Percentiles rank a stretch among this genome's conserved stretches.
Evolutionary conservation across 768 basidiomycete genomes (phyloP).

Genomic region (Cytidiella melzeri): DNA sequence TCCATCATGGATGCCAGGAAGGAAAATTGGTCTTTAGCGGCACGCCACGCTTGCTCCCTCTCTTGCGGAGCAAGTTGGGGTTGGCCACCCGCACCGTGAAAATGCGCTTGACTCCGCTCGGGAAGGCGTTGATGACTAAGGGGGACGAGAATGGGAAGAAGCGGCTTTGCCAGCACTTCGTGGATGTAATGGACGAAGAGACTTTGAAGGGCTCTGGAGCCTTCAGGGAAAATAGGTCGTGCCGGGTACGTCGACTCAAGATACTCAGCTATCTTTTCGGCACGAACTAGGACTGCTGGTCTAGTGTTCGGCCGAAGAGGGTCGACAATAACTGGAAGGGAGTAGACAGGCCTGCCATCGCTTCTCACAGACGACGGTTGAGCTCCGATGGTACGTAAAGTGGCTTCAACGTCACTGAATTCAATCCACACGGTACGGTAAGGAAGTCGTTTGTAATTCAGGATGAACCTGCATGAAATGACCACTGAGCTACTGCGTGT

Average conservation of each 20-base stretch:
- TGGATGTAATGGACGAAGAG: conserved; percentile 68
- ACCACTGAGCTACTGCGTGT: not conserved
- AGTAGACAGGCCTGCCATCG: conserved; percentile 59
- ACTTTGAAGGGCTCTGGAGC: conserved; percentile 59
- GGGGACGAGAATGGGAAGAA: conserved; percentile 67
- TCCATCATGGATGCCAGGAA: conserved; percentile 60
- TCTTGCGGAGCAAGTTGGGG: conserved; percentile 33
- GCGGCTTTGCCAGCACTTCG: conserved; percentile 57
- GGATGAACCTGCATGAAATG: conserved; percentile 46
- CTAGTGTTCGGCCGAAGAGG: conserved; percentile 37
- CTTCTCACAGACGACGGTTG: conserved; percentile 46
- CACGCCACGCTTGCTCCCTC: conserved; percentile 59
- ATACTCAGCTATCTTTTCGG: conserved; percentile 63
- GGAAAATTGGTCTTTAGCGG: conserved; percentile 61
- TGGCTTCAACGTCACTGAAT: conserved; percentile 60
- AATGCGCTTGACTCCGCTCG: conserved; percentile 46
- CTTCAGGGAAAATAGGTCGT: conserved; percentile 65
- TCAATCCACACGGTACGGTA: conserved; percentile 70
- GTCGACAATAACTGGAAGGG: conserved; percentile 66
- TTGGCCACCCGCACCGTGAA: conserved; percentile 23
- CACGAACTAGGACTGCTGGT: conserved; percentile 52
- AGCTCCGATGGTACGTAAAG: conserved; percentile 51
- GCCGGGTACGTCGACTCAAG: conserved; percentile 65
- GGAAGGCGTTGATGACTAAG: conserved; percentile 58
- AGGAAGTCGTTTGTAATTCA: conserved; percentile 71